Conservation (phyloP, 176 grass and related monocot genomes). For the Carex littledalei region DNA sequence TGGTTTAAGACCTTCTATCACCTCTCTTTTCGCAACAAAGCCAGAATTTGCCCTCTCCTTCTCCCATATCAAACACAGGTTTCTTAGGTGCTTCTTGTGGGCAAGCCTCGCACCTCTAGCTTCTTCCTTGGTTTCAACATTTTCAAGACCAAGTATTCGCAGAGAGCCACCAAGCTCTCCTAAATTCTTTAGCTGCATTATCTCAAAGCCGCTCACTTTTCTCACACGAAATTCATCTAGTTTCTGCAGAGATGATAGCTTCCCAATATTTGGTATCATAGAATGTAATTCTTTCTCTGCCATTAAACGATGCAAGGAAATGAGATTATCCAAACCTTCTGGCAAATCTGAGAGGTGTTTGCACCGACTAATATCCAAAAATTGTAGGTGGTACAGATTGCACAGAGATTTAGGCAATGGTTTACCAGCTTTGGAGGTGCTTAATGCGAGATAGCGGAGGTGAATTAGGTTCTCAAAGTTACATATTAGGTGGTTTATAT, state of each 20-base stretch:
- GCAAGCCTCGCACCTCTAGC: background rate
- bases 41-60: background rate
- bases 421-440: background rate
- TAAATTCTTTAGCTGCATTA: constrained; percentile 25
- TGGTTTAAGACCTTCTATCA: constrained; percentile 20
- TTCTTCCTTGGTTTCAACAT: constrained; percentile 19
- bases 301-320: constrained; percentile 36
- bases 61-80: constrained; percentile 26
- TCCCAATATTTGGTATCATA: background rate
- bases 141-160: constrained; percentile 6
- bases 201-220: constrained; percentile 12
- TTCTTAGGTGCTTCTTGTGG: constrained; percentile 17
- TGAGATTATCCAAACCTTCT: constrained; percentile 29
- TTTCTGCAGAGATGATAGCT: constrained; percentile 21
- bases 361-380: constrained; percentile 22
- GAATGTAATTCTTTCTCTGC: background rate
- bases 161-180: constrained; percentile 25
- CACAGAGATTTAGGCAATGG: constrained; percentile 9
- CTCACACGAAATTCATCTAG: constrained; percentile 21
- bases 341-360: background rate
- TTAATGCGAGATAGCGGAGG: constrained; percentile 25
- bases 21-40: background rate
- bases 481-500: background rate
- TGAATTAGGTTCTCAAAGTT: constrained; percentile 13
- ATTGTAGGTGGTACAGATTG: constrained; percentile 30